Conservation (phyloP, 257 asterid genomes). For the Solanum bukasovii region DNA sequence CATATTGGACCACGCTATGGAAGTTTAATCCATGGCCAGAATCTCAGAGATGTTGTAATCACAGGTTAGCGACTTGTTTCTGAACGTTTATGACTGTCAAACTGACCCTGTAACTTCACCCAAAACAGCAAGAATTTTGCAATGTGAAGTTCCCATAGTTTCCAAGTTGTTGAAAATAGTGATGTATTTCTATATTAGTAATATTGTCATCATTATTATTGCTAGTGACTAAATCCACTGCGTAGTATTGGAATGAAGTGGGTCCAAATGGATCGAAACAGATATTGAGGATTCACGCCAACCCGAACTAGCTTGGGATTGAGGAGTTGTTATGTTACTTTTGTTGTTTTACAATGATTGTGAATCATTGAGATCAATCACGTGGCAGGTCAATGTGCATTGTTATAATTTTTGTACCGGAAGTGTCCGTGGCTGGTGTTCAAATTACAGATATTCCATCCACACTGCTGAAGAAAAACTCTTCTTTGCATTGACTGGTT, state of each 20-base stretch:
- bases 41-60: constrained; percentile 63
- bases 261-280: background rate
- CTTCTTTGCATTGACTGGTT: background rate
- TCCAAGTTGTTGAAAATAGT: background rate
- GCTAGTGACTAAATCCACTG: background rate
- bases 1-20: constrained; percentile 74
- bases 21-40: constrained; percentile 73
- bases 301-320: background rate
- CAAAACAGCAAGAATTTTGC: background rate
- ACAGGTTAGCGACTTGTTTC: constrained; percentile 35
- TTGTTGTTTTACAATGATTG: background rate
- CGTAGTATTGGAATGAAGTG: background rate
- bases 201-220: background rate
- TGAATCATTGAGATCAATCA: background rate
- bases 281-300: background rate
- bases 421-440: background rate
- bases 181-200: background rate
- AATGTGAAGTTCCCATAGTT: background rate
- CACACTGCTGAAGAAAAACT: background rate
- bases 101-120: background rate
- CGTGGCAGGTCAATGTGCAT: background rate
- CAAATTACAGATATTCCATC: background rate
- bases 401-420: background rate
- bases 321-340: background rate
- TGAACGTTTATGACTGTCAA: background rate